Percentiles rank a stretch among this genome's conserved stretches.
phyloP scores from a whole-genome alignment of 2,329 filamentous ascomycete species.

The Diaporthe destruens region DNA sequence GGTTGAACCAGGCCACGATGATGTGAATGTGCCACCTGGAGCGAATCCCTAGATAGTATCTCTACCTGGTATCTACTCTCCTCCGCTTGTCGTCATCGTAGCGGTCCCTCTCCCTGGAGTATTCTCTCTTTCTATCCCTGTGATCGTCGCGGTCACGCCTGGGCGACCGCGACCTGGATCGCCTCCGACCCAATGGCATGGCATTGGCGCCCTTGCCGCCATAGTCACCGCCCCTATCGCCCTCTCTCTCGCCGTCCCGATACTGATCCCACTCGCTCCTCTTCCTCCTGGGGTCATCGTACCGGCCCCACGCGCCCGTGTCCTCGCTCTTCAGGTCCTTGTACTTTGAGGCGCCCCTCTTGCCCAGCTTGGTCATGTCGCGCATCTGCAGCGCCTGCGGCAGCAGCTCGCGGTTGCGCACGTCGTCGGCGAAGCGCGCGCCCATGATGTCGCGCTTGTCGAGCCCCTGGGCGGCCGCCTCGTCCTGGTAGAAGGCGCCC shows the following conservation, averaged over 20 bases:
- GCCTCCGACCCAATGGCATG: constrained; percentile 74
- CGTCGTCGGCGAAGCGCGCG: constrained; percentile 83
- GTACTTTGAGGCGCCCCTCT: constrained; percentile 92
- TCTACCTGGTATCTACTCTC: constrained; percentile 61
- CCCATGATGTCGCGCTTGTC: constrained; percentile 89
- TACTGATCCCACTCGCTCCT: constrained; percentile 54
- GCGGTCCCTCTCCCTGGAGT: constrained; percentile 64
- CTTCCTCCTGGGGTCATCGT: constrained; percentile 62
- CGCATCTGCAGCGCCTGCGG: constrained; percentile 93
- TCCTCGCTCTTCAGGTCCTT: constrained; percentile 90
- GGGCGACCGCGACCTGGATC: constrained; percentile 65
- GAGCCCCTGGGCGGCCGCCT: constrained; percentile 80
- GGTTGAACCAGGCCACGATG: background rate
- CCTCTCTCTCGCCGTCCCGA: constrained; percentile 52
- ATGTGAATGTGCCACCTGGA: too few relatives aligned
- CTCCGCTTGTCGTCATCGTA: constrained; percentile 72
- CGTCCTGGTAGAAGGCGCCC: constrained; percentile 93
- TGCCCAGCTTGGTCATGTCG: constrained; percentile 93
- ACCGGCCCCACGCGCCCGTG: constrained; percentile 86
- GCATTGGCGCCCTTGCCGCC: constrained; percentile 76
- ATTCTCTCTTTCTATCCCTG: constrained; percentile 67
- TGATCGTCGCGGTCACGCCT: constrained; percentile 59
- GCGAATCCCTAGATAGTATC: background rate
- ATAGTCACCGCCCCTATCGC: constrained; percentile 56
- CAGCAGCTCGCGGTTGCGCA: constrained; percentile 83